phyloP scores from a whole-genome alignment of 306 rosid species.

The Rosa lucieae region DNA sequence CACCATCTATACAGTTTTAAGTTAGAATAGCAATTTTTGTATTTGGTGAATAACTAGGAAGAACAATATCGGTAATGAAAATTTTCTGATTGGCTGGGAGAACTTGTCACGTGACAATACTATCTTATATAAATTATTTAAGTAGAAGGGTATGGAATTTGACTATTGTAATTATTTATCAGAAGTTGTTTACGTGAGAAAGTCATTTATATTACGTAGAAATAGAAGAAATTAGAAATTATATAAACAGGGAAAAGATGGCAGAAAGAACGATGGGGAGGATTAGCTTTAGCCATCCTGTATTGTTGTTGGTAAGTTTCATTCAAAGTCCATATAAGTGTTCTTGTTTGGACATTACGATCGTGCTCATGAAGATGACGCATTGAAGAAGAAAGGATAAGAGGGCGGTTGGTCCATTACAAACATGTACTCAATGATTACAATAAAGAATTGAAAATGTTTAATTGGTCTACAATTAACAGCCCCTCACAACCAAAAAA shows the following conservation, averaged over 20 bases:
- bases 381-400: background rate
- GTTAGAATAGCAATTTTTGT: too few species aligned
- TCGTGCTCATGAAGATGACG: background rate
- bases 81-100: too few species aligned
- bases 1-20: too few species aligned
- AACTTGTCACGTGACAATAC: too few species aligned
- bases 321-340: conserved; percentile 19
- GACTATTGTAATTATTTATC: too few species aligned
- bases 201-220: too few species aligned
- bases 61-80: too few species aligned
- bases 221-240: background rate
- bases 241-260: background rate
- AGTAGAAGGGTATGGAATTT: too few species aligned
- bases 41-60: too few species aligned
- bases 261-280: background rate
- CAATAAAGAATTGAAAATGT: conserved; percentile 2
- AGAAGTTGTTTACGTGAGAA: too few species aligned
- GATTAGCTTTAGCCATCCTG: background rate
- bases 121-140: too few species aligned
- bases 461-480: conserved; percentile 14
- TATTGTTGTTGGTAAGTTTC: background rate
- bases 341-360: conserved; percentile 9
- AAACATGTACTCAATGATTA: background rate
- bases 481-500: background rate
- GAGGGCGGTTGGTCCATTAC: background rate